Evolutionary conservation across 108 stramenopile species (phyloP).

Genomic region (Chaetoceros muelleri): DNA sequence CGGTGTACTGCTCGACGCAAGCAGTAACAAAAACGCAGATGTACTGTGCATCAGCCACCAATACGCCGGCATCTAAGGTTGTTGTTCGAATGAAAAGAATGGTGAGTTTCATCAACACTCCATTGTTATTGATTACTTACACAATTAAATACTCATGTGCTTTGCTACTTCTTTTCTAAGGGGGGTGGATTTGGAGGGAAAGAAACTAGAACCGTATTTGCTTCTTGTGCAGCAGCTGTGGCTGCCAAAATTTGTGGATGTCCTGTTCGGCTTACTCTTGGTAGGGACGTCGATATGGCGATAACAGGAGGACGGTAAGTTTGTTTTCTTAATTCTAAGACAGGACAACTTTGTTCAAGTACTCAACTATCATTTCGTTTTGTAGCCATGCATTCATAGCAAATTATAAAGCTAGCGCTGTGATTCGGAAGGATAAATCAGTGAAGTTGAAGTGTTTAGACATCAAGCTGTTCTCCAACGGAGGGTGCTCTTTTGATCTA

Average conservation of each 20-base stretch:
- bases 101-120: too few species aligned
- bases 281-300: slow-evolving; percentile 90
- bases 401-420: slow-evolving; percentile 76
- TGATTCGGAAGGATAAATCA: slow-evolving; percentile 50
- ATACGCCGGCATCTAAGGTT: slow-evolving; percentile 71
- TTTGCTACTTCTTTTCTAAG: too few species aligned
- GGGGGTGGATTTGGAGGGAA: slow-evolving; percentile 95
- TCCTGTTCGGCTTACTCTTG: slow-evolving; percentile 81
- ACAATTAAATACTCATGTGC: too few species aligned
- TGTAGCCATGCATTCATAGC: slow-evolving; percentile 73
- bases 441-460: slow-evolving; percentile 68
- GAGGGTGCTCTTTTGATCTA: slow-evolving; percentile 79
- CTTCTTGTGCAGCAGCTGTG: slow-evolving; percentile 77
- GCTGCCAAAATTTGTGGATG: slow-evolving; percentile 68
- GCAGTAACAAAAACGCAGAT: slow-evolving; percentile 84
- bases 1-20: slow-evolving; percentile 85
- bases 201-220: slow-evolving; percentile 84
- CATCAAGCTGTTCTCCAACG: slow-evolving; percentile 78
- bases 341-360: neutral
- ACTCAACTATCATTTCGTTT: slow-evolving; percentile 4
- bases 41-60: slow-evolving; percentile 73
- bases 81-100: slow-evolving; percentile 86
- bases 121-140: too few species aligned
- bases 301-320: slow-evolving; percentile 57
- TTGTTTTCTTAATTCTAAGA: neutral